A percentile compares a stretch with the other conserved stretches of the same genome.
phyloP scores from a whole-genome alignment of 495 filamentous ascomycete genomes.

The Podospora sp. region DNA sequence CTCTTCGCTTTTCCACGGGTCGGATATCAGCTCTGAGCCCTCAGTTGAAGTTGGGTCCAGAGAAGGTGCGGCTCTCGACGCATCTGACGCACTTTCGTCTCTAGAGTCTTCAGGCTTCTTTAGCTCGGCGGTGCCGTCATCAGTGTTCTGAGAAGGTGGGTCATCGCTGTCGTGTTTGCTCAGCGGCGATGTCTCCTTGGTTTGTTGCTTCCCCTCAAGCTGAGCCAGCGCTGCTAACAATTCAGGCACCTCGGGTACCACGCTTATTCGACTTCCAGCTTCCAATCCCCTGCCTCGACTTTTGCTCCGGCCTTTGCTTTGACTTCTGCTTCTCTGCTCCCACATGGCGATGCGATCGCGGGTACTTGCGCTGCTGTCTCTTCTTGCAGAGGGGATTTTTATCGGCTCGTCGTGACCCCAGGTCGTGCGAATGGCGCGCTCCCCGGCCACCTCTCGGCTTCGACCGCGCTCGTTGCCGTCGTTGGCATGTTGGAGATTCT shows the following conservation, averaged over 20 bases:
- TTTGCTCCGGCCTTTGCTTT: conserved; percentile 28
- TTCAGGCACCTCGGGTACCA: conserved; percentile 32
- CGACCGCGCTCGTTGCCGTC: conserved; percentile 18
- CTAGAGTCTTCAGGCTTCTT: neutral
- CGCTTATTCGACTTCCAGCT: conserved; percentile 26
- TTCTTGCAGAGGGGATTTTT: conserved; percentile 16
- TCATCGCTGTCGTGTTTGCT: neutral
- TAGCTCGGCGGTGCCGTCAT: neutral
- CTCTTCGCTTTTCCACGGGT: neutral
- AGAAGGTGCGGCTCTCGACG: neutral
- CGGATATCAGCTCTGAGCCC: neutral
- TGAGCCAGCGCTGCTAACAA: conserved; percentile 8
- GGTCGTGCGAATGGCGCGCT: conserved; percentile 4
- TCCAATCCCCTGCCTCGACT: conserved; percentile 26
- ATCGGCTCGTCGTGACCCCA: conserved; percentile 15
- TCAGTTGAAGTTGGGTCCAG: neutral
- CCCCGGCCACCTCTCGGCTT: conserved; percentile 14
- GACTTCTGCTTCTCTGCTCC: conserved; percentile 30
- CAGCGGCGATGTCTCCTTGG: neutral
- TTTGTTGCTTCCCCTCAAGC: neutral
- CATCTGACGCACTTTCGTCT: neutral
- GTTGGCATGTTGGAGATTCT: conserved; percentile 21
- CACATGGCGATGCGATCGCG: conserved; percentile 28
- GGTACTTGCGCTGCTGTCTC: conserved; percentile 30
- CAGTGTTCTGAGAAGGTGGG: neutral